Evolutionary conservation across 2,329 filamentous ascomycete genomes (phyloP).

Genomic region (Phyllosticta capitalensis): DNA sequence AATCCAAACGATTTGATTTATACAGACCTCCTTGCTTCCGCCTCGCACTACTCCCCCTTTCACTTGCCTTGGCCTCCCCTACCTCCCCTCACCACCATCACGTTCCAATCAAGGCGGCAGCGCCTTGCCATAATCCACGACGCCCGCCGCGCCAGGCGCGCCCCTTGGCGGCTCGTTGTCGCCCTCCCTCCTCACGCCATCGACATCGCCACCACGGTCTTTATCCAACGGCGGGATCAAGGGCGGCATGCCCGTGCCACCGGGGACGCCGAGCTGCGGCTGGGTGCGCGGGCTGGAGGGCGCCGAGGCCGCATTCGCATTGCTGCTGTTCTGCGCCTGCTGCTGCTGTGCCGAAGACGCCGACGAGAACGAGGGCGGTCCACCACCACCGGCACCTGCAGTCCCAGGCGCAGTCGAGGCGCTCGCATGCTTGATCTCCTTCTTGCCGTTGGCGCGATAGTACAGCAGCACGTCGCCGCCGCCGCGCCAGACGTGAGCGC

Average conservation of each 20-base stretch:
- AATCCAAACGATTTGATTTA: too few relatives aligned
- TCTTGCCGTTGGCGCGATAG: constrained; percentile 88
- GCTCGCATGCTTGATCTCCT: constrained; percentile 39
- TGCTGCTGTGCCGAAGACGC: not conserved
- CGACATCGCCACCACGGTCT: not conserved
- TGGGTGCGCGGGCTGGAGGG: not conserved
- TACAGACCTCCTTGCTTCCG: too few relatives aligned
- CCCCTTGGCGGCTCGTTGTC: not conserved
- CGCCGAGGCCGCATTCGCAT: not conserved
- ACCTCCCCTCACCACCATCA: not conserved
- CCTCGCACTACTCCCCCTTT: too few relatives aligned
- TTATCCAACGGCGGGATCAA: not conserved
- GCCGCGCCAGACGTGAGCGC: constrained; percentile 87
- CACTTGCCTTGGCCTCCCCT: too few relatives aligned
- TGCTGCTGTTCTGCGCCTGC: not conserved
- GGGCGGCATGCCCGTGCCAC: not conserved
- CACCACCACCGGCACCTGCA: not conserved
- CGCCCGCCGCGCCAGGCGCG: not conserved
- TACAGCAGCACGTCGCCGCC: constrained; percentile 85
- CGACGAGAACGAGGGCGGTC: not conserved
- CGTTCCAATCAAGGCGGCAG: not conserved
- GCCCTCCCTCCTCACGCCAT: not conserved
- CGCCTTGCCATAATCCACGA: not conserved
- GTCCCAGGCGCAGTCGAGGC: not conserved
- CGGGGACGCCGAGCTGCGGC: not conserved